Base-by-base conservation (phyloP, 305 asterid genomes). In the Rubia tinctorum region DNA sequence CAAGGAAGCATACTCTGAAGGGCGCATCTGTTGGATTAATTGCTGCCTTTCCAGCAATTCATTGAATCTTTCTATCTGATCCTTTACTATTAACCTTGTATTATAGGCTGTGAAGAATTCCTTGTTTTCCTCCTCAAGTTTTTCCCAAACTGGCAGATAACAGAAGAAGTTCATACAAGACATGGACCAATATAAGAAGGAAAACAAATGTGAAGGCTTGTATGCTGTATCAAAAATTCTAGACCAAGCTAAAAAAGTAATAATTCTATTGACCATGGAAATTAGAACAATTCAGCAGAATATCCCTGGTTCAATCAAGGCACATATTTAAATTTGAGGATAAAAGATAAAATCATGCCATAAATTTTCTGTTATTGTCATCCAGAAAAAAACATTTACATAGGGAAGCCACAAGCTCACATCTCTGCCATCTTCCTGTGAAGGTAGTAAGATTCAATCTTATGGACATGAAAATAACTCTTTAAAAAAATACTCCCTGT, bases 91-190 rank as follows among this genome's bases (percentile, higher is more conserved):
- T 83, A 88, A 66, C 74, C 81, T 80, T 40, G 68, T 49, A 68
- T 77, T 66, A 71, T 88, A 90, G 13, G 82, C 90, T 76, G 68
- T 81, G 84, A 90, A 88, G 74, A 88, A 88, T 15, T 82, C 93
- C 65, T 44, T 83, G 68, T 88, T 86, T 74, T 85, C 85, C 44
- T 80, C 81, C 77, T 85, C 89, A 68, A 90, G 90, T 84, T 77
- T 84, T 81, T 79, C 81, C 93, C 91, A 90, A 74, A 90, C 93
- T 90, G 89, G 70, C 83, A 79, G 67, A 73, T 40, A 71, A 44
- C 60, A 60, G 25, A 68, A 73, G 45, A 70, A 56, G 72, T 86
- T 69, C 78, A 61, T 68, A 25, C 56, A 56, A 70, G 73, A 71
- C 66, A 47, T 70, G 49, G n/a, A 69, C 22, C 43, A 43, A 51